Base-by-base conservation (phyloP, 2,329 filamentous ascomycete species). In the Alternaria arborescens region DNA sequence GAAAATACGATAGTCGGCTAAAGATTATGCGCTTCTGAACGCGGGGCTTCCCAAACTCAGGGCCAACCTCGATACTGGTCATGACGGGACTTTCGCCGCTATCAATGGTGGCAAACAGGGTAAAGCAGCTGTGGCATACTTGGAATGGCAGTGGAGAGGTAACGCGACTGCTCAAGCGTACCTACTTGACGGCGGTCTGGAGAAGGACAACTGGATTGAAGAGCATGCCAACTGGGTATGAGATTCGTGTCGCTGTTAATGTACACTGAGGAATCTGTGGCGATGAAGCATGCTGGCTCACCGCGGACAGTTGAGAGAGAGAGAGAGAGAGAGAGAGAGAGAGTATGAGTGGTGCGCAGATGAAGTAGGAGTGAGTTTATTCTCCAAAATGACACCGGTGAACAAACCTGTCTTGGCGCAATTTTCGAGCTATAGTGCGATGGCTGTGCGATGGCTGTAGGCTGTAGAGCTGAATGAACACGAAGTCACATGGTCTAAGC, bases 31-130 rank as follows among this genome's bases (percentile, higher is more conserved):
- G 1, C 42, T 63, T 8, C 54, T 71, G 12, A 61, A 65, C 18
- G 42, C 60, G 26, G 62, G 64, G 4, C 60, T 67, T 18, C 64
- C 66, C 10, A 69, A 67, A 59, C 58, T 69, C 18, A 55, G 58
- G 20, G 63, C 56, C 6, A 70, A 69, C 46, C 64, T 69, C 14
- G 66, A 70, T 38, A 69, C 68, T 34, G 69, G 68, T 14, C 68
- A 70, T 44, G 64, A 58, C 14, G 66, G 69, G 18, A 71, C 68
- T 3, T 68, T 56, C 42, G 47, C 46, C n/a, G 69, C 68, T 20
- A 66, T 62, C 0, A 68, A 69, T 44, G 68, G 66, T 11, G 67
- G 67, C 20, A 69, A 71, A 52, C 60, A 64, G 26, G 68, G 68
- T 12, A 71, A 69, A 34, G 69, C 66, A 18, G 65, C 63, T 16